phyloP scores from a whole-genome alignment of 345 rosid species.

The Brassica nigra region DNA sequence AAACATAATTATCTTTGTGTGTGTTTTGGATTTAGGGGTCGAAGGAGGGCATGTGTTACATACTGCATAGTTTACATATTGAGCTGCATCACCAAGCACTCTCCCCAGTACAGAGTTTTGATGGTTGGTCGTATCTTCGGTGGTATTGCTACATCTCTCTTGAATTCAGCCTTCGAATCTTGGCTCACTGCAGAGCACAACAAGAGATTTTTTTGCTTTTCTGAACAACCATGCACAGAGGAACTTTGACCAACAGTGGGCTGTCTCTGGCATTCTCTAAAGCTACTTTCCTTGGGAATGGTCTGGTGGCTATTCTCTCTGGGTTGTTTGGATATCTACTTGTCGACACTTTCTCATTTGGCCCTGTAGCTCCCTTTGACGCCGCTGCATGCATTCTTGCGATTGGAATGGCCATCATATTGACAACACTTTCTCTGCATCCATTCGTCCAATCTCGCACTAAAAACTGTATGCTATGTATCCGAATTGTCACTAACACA shows the following conservation, averaged over 20 bases:
- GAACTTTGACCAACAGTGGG: constrained; percentile 93
- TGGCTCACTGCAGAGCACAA: constrained; percentile 98
- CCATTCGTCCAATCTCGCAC: background rate
- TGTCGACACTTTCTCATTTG: constrained; percentile 72
- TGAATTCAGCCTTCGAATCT: constrained; percentile 52
- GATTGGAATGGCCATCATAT: constrained; percentile 81
- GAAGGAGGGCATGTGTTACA: constrained; percentile 37
- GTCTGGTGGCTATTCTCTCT: constrained; percentile 82
- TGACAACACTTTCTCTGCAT: constrained; percentile 44
- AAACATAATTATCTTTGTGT: background rate
- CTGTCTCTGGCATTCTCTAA: constrained; percentile 84
- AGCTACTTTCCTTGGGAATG: constrained; percentile 90
- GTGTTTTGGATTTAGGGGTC: constrained; percentile 61
- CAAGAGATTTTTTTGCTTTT: constrained; percentile 49
- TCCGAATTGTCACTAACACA: constrained; percentile 4
- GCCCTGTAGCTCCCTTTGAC: constrained; percentile 96
- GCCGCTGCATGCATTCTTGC: constrained; percentile 94
- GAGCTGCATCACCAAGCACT: background rate
- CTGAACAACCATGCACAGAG: constrained; percentile 48
- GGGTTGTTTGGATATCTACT: constrained; percentile 86
- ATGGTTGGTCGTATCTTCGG: background rate
- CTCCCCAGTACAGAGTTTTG: background rate
- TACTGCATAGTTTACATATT: background rate
- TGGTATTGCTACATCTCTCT: background rate
- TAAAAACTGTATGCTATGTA: background rate